A percentile compares a stretch with the other conserved stretches of the same genome.
Conservation (phyloP, 257 asterid species). For the Oldenlandia corymbosa region DNA sequence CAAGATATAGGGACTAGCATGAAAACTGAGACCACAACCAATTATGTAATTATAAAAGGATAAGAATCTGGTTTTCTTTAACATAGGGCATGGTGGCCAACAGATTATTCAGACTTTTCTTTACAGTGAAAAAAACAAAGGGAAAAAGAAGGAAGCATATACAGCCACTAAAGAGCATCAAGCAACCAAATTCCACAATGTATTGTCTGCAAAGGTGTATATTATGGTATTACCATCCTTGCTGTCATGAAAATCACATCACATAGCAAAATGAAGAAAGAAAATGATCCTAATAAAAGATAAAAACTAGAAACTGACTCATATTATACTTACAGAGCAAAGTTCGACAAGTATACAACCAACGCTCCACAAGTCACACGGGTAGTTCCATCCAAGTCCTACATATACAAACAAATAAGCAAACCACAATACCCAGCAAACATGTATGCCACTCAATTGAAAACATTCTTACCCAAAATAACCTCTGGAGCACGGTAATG, state of each 20-base stretch:
- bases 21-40: too few relatives aligned
- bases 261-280: not conserved
- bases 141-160: not conserved
- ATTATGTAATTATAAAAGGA: too few relatives aligned
- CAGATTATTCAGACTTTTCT: not conserved
- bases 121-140: not conserved
- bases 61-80: too few relatives aligned
- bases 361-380: slow-evolving; percentile 52
- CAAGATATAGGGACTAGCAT: too few relatives aligned
- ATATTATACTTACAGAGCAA: slow-evolving; percentile 33
- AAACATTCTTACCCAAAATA: slow-evolving; percentile 23
- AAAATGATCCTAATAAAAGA: not conserved
- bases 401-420: slow-evolving; percentile 6
- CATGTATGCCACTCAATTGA: not conserved
- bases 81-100: not conserved
- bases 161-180: not conserved
- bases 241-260: not conserved
- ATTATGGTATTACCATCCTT: not conserved
- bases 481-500: slow-evolving; percentile 55
- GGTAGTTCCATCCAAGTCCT: slow-evolving; percentile 55
- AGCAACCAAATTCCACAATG: not conserved
- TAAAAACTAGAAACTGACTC: not conserved
- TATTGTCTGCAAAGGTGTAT: not conserved
- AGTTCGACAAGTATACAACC: slow-evolving; percentile 48
- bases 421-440: not conserved